A percentile compares a stretch with the other conserved stretches of the same genome.
Conservation (phyloP, 2,329 filamentous ascomycete species). For the Arthrobotrys megalospora region DNA sequence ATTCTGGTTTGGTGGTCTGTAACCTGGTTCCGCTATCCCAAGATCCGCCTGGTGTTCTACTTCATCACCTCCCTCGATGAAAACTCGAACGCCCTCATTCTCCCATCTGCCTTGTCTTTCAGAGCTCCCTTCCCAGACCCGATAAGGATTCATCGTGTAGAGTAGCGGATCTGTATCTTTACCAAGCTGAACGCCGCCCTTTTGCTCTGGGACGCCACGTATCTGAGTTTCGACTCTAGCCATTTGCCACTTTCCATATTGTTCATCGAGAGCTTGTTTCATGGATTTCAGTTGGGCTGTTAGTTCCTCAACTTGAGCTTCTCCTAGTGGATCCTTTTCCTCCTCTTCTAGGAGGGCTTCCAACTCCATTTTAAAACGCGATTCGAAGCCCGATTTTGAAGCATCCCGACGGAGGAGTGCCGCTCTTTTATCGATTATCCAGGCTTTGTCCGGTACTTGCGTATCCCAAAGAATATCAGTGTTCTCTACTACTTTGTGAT, state of each 20-base stretch:
- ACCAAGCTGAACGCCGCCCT: not conserved
- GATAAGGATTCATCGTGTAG: not conserved
- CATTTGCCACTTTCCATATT: conserved; percentile 1
- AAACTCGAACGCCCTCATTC: not conserved
- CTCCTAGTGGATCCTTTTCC: not conserved
- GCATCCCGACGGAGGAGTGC: not conserved
- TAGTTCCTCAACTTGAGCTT: not conserved
- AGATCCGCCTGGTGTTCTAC: not conserved
- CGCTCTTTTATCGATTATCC: conserved; percentile 15
- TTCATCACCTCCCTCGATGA: not conserved
- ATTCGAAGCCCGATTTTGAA: conserved; percentile 28
- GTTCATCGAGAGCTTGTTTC: not conserved
- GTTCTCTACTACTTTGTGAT: not conserved
- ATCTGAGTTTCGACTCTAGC: not conserved
- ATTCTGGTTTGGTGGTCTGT: not conserved
- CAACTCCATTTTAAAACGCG: conserved; percentile 6
- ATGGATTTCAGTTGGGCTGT: not conserved
- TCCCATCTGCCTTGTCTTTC: not conserved
- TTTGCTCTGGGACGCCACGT: not conserved
- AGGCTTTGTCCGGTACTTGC: conserved; percentile 9
- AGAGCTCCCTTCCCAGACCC: not conserved
- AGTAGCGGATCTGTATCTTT: not conserved
- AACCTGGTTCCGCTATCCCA: not conserved
- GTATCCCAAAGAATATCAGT: conserved; percentile 27
- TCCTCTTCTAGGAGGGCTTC: not conserved